Evolutionary conservation across 331 rosid genomes (phyloP), one percentile per base, ranked within the genome.

Genomic region (Pyrus hybrid): DNA sequence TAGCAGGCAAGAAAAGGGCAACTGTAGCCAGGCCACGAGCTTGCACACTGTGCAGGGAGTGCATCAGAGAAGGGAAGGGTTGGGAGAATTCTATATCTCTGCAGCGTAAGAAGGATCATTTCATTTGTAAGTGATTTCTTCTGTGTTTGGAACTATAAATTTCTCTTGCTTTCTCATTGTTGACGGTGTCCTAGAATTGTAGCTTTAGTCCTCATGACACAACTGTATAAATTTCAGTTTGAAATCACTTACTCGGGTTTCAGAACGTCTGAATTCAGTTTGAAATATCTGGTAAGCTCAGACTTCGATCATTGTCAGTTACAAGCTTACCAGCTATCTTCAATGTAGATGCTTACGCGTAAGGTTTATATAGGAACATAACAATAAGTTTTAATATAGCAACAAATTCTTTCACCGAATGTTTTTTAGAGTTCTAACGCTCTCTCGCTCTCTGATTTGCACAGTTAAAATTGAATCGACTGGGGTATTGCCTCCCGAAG

Each of bases 21-120:
- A 87, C 68, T 11, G 96, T 87, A 68, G 88, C 83, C 61, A 86
- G 78, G 16, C 93, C 97, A 12, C 85, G 98, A 75, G 84, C 79
- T 5, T 94, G 98, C 88, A 94, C 97, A 77, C 80, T 91, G 33
- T 94, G 97, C 80, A 87, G 98, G 85, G n/a, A n/a, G n/a, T n/a
- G n/a, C n/a, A n/a, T n/a, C n/a, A n/a, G n/a, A n/a, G n/a, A n/a
- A n/a, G n/a, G 90, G 21, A 76, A 88, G 71, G 90, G 83, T 71
- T 90, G 99, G 99, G 95, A 90, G 80, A 88, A 94, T 45, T 90
- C 88, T 1, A 85, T 94, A 49, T 77, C 97, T 37, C 35, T 94
- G 57, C 91, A 86, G 5, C 99, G 99, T 20, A 93, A 87, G 22
- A 94, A 94, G 77, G 84, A 87, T 84, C 99, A 94, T 83, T 94